phyloP scores from a whole-genome alignment of 176 grass and related monocot genomes.

The Luzula sylvatica region DNA sequence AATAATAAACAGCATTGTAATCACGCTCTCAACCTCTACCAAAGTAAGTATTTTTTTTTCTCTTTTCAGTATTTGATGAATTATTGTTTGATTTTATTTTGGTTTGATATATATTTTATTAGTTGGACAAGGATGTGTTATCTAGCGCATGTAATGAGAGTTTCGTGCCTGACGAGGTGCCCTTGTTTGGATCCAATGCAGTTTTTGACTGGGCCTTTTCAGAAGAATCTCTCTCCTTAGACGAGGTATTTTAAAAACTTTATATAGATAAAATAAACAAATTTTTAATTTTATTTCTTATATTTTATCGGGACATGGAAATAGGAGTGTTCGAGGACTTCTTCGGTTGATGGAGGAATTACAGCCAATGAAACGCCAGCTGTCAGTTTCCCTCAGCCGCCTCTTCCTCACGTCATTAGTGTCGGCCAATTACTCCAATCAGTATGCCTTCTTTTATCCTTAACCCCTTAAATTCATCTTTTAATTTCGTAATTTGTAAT shows the following conservation, averaged over 20 bases:
- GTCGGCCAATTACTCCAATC: slow-evolving; percentile 91
- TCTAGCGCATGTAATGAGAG: slow-evolving; percentile 45
- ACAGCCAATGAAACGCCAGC: slow-evolving; percentile 46
- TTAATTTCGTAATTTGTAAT: not conserved
- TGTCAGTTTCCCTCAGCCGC: slow-evolving; percentile 43
- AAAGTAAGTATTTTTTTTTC: slow-evolving; percentile 31
- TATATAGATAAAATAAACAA: too few relatives aligned
- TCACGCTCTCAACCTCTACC: slow-evolving; percentile 42
- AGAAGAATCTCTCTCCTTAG: slow-evolving; percentile 93
- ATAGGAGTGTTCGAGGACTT: slow-evolving; percentile 88
- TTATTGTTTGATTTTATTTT: slow-evolving; percentile 17
- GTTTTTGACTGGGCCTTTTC: slow-evolving; percentile 78
- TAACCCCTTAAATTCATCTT: not conserved
- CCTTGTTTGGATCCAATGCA: slow-evolving; percentile 67
- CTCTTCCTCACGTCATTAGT: slow-evolving; percentile 65
- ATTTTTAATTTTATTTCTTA: too few relatives aligned
- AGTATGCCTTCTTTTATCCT: slow-evolving; percentile 30
- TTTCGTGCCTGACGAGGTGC: slow-evolving; percentile 77
- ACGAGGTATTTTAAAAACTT: slow-evolving; percentile 85
- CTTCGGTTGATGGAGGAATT: slow-evolving; percentile 77
- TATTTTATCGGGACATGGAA: not conserved
- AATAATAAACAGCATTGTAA: slow-evolving; percentile 51
- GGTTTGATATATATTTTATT: slow-evolving; percentile 4
- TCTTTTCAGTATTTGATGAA: not conserved
- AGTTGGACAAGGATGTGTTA: slow-evolving; percentile 57